Base-by-base conservation (phyloP, 139 green algal species). In the Chlorella vulgaris region DNA sequence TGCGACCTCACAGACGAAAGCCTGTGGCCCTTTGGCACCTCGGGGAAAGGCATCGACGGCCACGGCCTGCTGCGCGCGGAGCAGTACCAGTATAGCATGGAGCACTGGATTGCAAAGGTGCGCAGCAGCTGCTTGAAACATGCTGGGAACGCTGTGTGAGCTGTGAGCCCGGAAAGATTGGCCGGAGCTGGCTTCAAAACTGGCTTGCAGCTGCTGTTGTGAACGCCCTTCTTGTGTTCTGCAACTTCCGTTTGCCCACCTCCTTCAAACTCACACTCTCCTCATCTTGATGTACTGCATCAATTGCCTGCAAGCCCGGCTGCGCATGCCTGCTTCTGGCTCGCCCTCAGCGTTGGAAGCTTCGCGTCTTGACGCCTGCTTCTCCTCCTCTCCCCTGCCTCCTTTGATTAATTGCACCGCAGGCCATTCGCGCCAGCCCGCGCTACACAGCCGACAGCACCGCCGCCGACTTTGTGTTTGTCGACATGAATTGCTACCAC, bases 401-500 rank as follows among this genome's bases (percentile, higher is more conserved):
- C 47, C 47, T 24, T 15, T 24, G 47, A 24, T 58, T 71, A 29
- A 38, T 33, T 68, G 60, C 60, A 68, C n/a, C n/a, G n/a, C 68
- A 87, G 51, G 35, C 73, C 33, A 84, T 88, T 19, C 66, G 74
- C 73, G 74, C 66, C 40, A 80, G 60, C 5, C 39, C 29, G 2
- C 60, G 31, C 26, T 79, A 50, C 33, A 38, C 70, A 1, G 2
- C 63, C 24, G 63, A 83, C 68, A 8, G 69, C 5, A 29, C 38
- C n/a, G 24, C 42, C 4, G 84, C 84, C 38, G 84, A 88, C 42
- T 81, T 88, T 42, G 63, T 88, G 22, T 88, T 86, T 78, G 80
- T 88, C 28, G 84, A 88, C 77, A 75, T 86, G 65, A 51, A 74
- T 39, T 88, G 84, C 84, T 88, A 88, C 65, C 84, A 88, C 73